Percentiles rank a stretch among this genome's conserved stretches.
These are phyloP conservation scores for Aureobasidium sp. DNA, from an alignment of 2,329 filamentous ascomycete species.

Conservation along the genomic window DNA sequence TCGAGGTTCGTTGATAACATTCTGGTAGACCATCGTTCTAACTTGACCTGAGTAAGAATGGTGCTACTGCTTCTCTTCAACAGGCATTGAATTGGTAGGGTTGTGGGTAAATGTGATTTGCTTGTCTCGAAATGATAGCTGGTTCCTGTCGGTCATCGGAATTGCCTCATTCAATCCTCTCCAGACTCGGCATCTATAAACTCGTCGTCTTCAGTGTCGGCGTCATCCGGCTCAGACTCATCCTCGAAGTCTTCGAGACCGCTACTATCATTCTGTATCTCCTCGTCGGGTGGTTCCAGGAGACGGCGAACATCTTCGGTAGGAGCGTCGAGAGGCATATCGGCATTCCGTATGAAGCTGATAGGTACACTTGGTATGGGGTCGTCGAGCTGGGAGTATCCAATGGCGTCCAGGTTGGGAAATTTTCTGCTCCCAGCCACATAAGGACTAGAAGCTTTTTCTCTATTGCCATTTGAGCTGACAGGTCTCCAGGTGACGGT, in stretches of 20 bases:
- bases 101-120: background rate
- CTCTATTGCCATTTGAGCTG: background rate
- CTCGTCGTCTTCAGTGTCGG: background rate
- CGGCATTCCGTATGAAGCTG: background rate
- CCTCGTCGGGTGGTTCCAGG: background rate
- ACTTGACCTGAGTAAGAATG: background rate
- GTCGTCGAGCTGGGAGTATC: background rate
- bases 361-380: background rate
- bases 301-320: conserved; percentile 1
- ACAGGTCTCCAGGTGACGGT: conserved; percentile 32
- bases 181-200: background rate
- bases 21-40: background rate
- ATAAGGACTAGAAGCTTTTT: background rate
- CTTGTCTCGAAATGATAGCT: background rate
- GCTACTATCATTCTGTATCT: background rate
- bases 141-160: background rate
- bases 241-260: background rate
- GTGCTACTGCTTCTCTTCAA: background rate
- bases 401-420: background rate
- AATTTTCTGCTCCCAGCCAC: background rate
- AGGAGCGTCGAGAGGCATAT: background rate
- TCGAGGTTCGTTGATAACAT: background rate
- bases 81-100: background rate
- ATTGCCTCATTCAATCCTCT: background rate
- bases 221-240: background rate